A percentile compares a stretch with the other conserved stretches of the same genome.
phyloP scores from a whole-genome alignment of 768 basidiomycete species.

The Termitomyces sp. region DNA sequence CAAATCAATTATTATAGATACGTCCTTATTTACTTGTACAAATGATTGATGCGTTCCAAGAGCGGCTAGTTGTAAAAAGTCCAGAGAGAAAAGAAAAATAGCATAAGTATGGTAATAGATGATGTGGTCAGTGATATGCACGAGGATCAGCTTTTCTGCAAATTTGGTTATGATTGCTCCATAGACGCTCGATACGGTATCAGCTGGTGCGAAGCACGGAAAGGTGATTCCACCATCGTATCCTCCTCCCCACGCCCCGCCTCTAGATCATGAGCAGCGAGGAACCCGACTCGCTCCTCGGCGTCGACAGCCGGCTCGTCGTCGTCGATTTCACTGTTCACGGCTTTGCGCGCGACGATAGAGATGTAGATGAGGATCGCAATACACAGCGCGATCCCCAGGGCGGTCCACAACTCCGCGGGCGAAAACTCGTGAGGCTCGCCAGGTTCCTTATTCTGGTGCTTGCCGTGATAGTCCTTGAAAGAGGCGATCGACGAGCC shows the following conservation, averaged over 20 bases:
- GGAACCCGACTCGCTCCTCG: conserved; percentile 53
- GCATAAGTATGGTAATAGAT: conserved; percentile 11
- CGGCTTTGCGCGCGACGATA: conserved; percentile 66
- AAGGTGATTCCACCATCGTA: conserved; percentile 46
- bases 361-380: conserved; percentile 77
- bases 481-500: conserved; percentile 87
- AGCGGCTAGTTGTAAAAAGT: conserved; percentile 6
- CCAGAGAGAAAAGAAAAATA: conserved; percentile 2
- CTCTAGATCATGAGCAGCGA: conserved; percentile 34
- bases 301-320: conserved; percentile 27
- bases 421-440: conserved; percentile 44
- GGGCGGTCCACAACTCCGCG: conserved; percentile 58
- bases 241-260: conserved; percentile 21
- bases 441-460: conserved; percentile 21
- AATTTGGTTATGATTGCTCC: not conserved
- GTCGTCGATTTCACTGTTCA: conserved; percentile 45
- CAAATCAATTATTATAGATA: conserved; percentile 6
- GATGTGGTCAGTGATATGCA: not conserved
- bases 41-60: conserved; percentile 8
- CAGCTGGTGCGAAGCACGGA: conserved; percentile 25
- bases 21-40: conserved; percentile 10
- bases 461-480: conserved; percentile 50
- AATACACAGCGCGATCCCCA: conserved; percentile 66
- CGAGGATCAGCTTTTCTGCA: too few relatives aligned
- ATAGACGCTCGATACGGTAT: conserved; percentile 20